Evolutionary conservation across 2,329 filamentous ascomycete genomes (phyloP).

Genomic region (Lasiodiplodia sp.): DNA sequence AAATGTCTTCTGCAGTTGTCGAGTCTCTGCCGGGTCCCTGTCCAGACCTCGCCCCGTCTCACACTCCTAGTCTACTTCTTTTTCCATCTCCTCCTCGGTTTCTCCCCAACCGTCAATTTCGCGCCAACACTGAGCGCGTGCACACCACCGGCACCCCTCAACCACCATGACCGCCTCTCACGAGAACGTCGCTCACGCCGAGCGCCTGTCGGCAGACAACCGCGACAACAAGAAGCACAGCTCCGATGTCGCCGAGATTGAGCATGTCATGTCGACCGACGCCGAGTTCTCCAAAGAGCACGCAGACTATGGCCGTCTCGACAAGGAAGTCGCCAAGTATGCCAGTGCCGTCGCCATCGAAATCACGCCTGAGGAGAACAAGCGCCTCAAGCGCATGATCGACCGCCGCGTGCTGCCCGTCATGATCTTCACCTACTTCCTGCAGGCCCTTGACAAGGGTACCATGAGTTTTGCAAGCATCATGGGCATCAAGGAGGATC

Average conservation of each 20-base stretch:
- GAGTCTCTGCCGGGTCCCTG: not conserved
- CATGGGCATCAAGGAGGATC: slow-evolving; percentile 67
- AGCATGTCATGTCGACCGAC: slow-evolving; percentile 56
- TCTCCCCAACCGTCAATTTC: not conserved
- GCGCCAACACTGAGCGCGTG: not conserved
- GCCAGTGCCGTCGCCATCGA: slow-evolving; percentile 62
- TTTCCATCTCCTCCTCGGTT: not conserved
- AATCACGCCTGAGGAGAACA: slow-evolving; percentile 67
- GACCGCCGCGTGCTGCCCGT: slow-evolving; percentile 61
- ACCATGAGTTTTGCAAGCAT: slow-evolving; percentile 68
- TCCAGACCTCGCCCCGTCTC: not conserved
- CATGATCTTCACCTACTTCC: slow-evolving; percentile 67
- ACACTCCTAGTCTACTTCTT: not conserved
- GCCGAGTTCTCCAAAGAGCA: slow-evolving; percentile 57
- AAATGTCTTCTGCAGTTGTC: slow-evolving; percentile 9
- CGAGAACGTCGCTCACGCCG: slow-evolving; percentile 3
- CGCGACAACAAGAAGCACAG: slow-evolving; percentile 39
- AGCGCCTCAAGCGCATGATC: slow-evolving; percentile 60
- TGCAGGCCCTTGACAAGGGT: slow-evolving; percentile 70
- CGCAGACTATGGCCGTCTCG: slow-evolving; percentile 66
- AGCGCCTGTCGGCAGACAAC: not conserved
- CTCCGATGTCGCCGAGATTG: slow-evolving; percentile 54
- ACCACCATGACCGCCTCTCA: slow-evolving; percentile 18
- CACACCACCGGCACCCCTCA: not conserved
- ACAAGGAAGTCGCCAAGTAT: slow-evolving; percentile 76